Percentiles rank a stretch among this genome's conserved stretches.
Conservation (phyloP, 176 grass and related monocot genomes). For the Oryza punctata region DNA sequence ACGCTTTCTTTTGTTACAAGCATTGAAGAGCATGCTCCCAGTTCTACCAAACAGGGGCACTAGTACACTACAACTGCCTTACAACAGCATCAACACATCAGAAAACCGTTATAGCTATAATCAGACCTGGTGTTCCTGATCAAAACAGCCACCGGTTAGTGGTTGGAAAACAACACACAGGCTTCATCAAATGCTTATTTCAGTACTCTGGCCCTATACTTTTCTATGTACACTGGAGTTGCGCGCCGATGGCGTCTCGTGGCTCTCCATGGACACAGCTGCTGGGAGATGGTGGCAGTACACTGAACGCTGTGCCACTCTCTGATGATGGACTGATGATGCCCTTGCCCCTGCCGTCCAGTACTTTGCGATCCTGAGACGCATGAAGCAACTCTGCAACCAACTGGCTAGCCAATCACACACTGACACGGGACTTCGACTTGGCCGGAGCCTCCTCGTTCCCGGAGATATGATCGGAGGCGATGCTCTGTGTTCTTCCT, state of each 20-base stretch:
- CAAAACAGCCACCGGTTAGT: constrained; percentile 21
- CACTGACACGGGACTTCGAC: neutral
- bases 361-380: constrained; percentile 4
- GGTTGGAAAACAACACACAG: neutral
- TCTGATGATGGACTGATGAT: neutral
- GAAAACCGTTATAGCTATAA: neutral
- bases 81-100: neutral
- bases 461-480: neutral
- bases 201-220: constrained; percentile 17
- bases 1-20: constrained; percentile 18
- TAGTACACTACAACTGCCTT: neutral
- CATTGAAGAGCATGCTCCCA: constrained; percentile 12
- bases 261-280: constrained; percentile 27
- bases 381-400: constrained; percentile 14
- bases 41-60: neutral
- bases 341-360: neutral
- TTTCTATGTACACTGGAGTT: constrained; percentile 43
- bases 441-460: neutral
- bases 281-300: neutral
- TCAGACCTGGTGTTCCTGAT: neutral
- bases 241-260: neutral
- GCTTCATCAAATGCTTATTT: constrained; percentile 26
- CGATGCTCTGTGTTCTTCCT: neutral
- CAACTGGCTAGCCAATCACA: constrained; percentile 11
- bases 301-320: neutral